A percentile compares a stretch with the other conserved stretches of the same genome.
These are phyloP conservation scores for Phytophthora foliorum DNA, from an alignment of 352 stramenopile species.

Conservation along the genomic window DNA sequence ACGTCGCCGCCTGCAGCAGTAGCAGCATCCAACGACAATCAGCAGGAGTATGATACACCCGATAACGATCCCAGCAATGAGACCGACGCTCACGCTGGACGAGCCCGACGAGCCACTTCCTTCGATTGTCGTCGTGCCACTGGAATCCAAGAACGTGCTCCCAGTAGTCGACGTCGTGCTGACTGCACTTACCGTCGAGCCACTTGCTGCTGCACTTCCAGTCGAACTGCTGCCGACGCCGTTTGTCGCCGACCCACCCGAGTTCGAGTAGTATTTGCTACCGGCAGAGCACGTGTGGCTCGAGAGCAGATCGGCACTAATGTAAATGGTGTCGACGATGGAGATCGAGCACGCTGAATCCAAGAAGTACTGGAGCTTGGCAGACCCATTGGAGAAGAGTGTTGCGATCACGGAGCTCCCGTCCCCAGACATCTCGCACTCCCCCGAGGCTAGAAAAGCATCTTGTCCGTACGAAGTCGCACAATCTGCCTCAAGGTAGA, in stretches of 20 bases:
- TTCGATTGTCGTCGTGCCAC: conserved; percentile 7
- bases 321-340: conserved; percentile 15
- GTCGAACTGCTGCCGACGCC: conserved; percentile 16
- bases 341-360: conserved; percentile 27
- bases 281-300: conserved; percentile 21
- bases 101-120: conserved; percentile 16
- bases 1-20: conserved; percentile 16
- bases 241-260: conserved; percentile 19
- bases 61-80: conserved; percentile 27
- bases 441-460: conserved; percentile 12
- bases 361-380: conserved; percentile 30
- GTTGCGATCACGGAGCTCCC: conserved; percentile 12
- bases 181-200: conserved; percentile 4
- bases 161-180: not conserved
- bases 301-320: conserved; percentile 27
- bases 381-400: conserved; percentile 28
- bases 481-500: conserved; percentile 13
- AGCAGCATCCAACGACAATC: conserved; percentile 14
- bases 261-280: conserved; percentile 33
- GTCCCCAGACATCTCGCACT: conserved; percentile 6
- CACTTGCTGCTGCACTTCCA: conserved; percentile 5
- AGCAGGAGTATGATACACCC: conserved; percentile 20
- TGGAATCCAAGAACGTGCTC: not conserved
- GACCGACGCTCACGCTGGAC: conserved; percentile 19
- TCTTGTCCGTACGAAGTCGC: conserved; percentile 15